Evolutionary conservation across 192 early-diverging fungal species (phyloP).

Genomic region (Globomyces pollinis-pini): DNA sequence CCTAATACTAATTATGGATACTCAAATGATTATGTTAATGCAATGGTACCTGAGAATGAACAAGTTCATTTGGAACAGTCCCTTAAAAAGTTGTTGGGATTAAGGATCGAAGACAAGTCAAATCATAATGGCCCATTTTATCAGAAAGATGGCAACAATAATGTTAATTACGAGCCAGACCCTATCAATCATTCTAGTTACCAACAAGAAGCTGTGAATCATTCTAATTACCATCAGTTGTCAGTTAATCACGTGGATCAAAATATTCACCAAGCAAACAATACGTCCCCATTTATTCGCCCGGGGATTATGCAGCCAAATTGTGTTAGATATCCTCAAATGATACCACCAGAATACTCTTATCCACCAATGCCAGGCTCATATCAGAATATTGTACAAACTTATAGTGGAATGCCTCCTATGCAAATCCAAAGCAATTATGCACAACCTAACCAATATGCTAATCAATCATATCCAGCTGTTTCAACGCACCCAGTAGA

Average conservation of each 20-base stretch:
- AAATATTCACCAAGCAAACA: too few species aligned
- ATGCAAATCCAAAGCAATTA: neutral
- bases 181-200: neutral
- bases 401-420: neutral
- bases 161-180: too few species aligned
- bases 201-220: neutral
- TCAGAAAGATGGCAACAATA: too few species aligned
- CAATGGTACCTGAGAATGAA: constrained; percentile 2
- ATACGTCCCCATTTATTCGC: too few species aligned
- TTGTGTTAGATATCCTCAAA: too few species aligned
- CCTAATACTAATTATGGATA: neutral
- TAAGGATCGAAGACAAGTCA: constrained; percentile 1
- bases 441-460: neutral
- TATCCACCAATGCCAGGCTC: too few species aligned
- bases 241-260: too few species aligned
- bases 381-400: too few species aligned
- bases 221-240: neutral
- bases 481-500: neutral
- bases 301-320: too few species aligned
- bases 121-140: too few species aligned
- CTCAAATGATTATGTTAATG: constrained; percentile 1
- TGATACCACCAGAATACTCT: neutral
- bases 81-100: constrained; percentile 1
- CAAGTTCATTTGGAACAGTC: constrained; percentile 1
- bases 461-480: neutral